These are phyloP conservation scores for Cercospora janseana DNA, from an alignment of 2,329 filamentous ascomycete species.

Conservation along the genomic window DNA sequence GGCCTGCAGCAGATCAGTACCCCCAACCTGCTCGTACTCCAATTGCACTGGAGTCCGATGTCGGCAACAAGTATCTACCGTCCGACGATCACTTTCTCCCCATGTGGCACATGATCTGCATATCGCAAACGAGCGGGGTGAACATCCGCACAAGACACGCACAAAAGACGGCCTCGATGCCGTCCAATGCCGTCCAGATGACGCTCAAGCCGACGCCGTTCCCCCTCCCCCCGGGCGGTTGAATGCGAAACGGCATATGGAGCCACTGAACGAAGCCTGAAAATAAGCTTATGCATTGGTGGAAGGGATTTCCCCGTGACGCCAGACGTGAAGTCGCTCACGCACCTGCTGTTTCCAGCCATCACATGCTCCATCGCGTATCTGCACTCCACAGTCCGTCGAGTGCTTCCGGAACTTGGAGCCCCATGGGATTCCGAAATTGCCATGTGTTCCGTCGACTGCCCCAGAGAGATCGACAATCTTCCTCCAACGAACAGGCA, in stretches of 20 bases:
- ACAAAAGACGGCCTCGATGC: too few relatives aligned
- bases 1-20: neutral
- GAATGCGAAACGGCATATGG: neutral
- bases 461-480: constrained; percentile 3
- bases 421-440: neutral
- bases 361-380: too few relatives aligned
- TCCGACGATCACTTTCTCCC: too few relatives aligned
- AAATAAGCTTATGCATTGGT: constrained; percentile 1
- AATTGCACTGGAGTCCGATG: too few relatives aligned
- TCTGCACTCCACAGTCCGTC: too few relatives aligned
- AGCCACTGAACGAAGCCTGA: neutral
- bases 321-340: neutral
- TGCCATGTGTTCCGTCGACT: neutral
- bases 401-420: neutral
- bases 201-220: too few relatives aligned
- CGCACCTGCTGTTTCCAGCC: too few relatives aligned
- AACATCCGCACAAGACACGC: too few relatives aligned
- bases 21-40: too few relatives aligned
- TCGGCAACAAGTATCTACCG: too few relatives aligned
- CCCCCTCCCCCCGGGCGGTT: too few relatives aligned
- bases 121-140: neutral
- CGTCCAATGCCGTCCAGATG: too few relatives aligned
- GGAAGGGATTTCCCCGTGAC: constrained; percentile 4
- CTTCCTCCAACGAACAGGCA: constrained; percentile 13
- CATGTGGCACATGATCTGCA: neutral